A percentile compares a stretch with the other conserved stretches of the same genome.
Evolutionary conservation across 441 rosid genomes (phyloP).

Genomic region (Cnidoscolus chayamansa): DNA sequence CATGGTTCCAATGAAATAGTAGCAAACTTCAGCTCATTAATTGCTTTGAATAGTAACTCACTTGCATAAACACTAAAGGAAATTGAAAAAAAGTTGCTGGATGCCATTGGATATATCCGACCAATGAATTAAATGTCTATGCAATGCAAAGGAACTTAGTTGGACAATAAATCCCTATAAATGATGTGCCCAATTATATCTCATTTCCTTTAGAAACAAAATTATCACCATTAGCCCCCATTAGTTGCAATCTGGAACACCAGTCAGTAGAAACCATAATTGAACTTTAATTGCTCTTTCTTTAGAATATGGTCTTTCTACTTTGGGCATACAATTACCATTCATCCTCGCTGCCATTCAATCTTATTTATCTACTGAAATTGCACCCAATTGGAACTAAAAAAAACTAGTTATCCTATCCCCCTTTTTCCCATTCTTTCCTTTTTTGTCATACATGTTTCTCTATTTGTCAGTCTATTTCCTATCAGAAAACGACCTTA

Average conservation of each 20-base stretch:
- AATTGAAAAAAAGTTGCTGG: neutral
- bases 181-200: neutral
- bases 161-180: neutral
- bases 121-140: neutral
- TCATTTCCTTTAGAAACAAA: conserved; percentile 7
- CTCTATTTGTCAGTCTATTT: neutral
- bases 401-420: neutral
- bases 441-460: neutral
- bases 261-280: neutral
- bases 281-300: conserved; percentile 3
- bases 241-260: neutral
- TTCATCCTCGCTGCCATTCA: conserved; percentile 8
- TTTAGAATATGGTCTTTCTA: neutral
- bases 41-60: conserved; percentile 3
- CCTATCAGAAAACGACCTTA: conserved; percentile 1
- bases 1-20: neutral
- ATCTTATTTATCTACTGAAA: conserved; percentile 2
- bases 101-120: neutral
- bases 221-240: conserved; percentile 2
- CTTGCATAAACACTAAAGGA: neutral
- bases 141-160: conserved; percentile 1
- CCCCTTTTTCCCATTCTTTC: neutral
- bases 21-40: conserved; percentile 8
- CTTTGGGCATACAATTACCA: neutral
- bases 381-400: neutral